phyloP scores from a whole-genome alignment of 1,284 basidiomycete species.

The Tilletia indica region DNA sequence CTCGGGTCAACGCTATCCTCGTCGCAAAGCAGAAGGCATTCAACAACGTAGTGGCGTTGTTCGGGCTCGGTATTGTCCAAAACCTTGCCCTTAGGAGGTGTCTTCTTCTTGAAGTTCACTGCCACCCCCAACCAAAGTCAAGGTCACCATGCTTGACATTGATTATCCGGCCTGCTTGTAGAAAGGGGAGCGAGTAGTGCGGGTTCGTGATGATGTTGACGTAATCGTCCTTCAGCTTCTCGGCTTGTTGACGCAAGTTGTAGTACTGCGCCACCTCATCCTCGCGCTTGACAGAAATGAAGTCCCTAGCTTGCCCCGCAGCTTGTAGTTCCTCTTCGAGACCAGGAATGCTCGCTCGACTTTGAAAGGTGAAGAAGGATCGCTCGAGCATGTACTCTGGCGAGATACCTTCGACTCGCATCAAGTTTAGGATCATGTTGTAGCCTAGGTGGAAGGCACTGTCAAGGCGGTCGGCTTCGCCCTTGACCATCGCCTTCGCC shows the following conservation, averaged over 20 bases:
- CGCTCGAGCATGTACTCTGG: conserved; percentile 98
- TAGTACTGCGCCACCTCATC: conserved; percentile 83
- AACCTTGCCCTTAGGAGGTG: conserved; percentile 54
- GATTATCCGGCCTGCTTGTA: conserved; percentile 86
- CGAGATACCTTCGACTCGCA: conserved; percentile 97
- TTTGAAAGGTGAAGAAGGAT: conserved; percentile 99
- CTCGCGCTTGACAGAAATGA: conserved; percentile 77
- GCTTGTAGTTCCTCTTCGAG: conserved; percentile 78
- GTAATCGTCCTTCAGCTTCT: conserved; percentile 81
- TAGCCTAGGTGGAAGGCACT: conserved; percentile 99
- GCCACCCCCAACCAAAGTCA: conserved; percentile 95
- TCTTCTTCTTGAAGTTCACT: conserved; percentile 85
- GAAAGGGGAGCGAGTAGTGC: conserved; percentile 85
- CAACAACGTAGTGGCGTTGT: conserved; percentile 87
- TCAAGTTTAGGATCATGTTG: conserved; percentile 98
- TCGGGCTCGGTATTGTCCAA: conserved; percentile 65
- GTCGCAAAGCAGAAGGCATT: conserved; percentile 84
- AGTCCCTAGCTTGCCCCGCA: conserved; percentile 70
- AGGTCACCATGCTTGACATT: conserved; percentile 79
- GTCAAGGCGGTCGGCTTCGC: conserved; percentile 92
- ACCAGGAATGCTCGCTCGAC: conserved; percentile 79
- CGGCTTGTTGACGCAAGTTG: conserved; percentile 82
- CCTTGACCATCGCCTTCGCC: conserved; percentile 97
- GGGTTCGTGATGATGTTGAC: conserved; percentile 90
- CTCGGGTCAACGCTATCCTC: conserved; percentile 6